A percentile compares a stretch with the other conserved stretches of the same genome.
These are phyloP conservation scores for Suhomyces guaymorum DNA, from an alignment of 1,139 yeast species.

Conservation along the genomic window DNA sequence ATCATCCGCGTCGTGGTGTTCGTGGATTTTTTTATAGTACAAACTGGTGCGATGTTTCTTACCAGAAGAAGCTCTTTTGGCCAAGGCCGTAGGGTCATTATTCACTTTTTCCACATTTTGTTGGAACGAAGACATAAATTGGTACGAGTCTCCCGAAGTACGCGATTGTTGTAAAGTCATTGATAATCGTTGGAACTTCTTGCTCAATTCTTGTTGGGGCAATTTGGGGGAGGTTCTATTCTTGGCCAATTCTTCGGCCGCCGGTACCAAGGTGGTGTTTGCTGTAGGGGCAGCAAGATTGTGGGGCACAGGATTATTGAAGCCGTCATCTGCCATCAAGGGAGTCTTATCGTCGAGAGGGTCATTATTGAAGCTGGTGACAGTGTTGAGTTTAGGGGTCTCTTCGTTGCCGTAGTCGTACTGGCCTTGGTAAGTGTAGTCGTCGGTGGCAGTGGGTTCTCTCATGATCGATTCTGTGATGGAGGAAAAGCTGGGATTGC, in stretches of 20 bases:
- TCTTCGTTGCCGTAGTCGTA: conserved; percentile 27
- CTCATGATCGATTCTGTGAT: conserved; percentile 36
- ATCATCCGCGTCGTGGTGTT: conserved; percentile 4
- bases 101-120: conserved; percentile 35
- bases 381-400: conserved; percentile 29
- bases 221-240: conserved; percentile 19
- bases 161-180: conserved; percentile 37
- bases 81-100: conserved; percentile 13
- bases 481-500: conserved; percentile 34
- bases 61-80: conserved; percentile 10
- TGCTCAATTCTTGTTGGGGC: conserved; percentile 40
- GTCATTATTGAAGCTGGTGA: conserved; percentile 11
- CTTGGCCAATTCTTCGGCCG: conserved; percentile 1
- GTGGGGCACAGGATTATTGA: conserved; percentile 16
- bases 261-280: conserved; percentile 6
- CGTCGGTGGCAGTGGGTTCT: conserved; percentile 16
- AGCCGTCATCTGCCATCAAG: conserved; percentile 19
- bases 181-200: conserved; percentile 44
- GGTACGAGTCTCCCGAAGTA: conserved; percentile 43
- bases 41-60: conserved; percentile 27
- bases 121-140: conserved; percentile 45
- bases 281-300: conserved; percentile 17
- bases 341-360: conserved; percentile 35
- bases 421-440: conserved; percentile 9
- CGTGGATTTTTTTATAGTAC: conserved; percentile 37